phyloP scores from a whole-genome alignment of 495 filamentous ascomycete genomes.

The Durotheca rogersii region DNA sequence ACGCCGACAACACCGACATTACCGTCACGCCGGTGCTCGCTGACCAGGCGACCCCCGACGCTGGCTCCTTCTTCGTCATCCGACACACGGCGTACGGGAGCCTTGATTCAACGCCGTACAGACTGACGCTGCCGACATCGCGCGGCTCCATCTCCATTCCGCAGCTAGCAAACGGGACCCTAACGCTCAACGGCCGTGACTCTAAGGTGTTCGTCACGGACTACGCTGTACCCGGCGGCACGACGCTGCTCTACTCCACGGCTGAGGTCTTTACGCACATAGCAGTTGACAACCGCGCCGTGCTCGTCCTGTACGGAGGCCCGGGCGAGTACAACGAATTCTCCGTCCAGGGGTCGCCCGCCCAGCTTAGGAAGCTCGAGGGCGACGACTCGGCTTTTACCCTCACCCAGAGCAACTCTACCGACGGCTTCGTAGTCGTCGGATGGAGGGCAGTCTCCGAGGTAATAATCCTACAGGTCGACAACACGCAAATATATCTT shows the following conservation, averaged over 20 bases:
- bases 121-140: conserved; percentile 61
- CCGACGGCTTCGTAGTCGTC: conserved; percentile 38
- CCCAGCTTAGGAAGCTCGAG: conserved; percentile 53
- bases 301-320: conserved; percentile 70
- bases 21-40: conserved; percentile 59
- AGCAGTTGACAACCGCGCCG: conserved; percentile 44
- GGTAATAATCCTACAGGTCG: conserved; percentile 50
- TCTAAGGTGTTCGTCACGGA: conserved; percentile 73
- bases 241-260: conserved; percentile 69
- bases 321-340: conserved; percentile 70
- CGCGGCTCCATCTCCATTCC: conserved; percentile 63
- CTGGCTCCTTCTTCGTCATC: conserved; percentile 63
- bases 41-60: conserved; percentile 44
- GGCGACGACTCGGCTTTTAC: conserved; percentile 37
- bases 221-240: conserved; percentile 64
- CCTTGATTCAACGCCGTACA: conserved; percentile 58
- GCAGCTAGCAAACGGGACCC: conserved; percentile 57
- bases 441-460: conserved; percentile 15
- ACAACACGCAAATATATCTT: conserved; percentile 54
- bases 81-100: conserved; percentile 64
- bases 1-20: conserved; percentile 54
- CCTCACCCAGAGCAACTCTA: conserved; percentile 43
- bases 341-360: conserved; percentile 49
- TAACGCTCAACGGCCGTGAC: conserved; percentile 70
- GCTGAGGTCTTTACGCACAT: conserved; percentile 71